Evolutionary conservation across 176 grass and related monocot genomes (phyloP).

Genomic region (Leersia perrieri): DNA sequence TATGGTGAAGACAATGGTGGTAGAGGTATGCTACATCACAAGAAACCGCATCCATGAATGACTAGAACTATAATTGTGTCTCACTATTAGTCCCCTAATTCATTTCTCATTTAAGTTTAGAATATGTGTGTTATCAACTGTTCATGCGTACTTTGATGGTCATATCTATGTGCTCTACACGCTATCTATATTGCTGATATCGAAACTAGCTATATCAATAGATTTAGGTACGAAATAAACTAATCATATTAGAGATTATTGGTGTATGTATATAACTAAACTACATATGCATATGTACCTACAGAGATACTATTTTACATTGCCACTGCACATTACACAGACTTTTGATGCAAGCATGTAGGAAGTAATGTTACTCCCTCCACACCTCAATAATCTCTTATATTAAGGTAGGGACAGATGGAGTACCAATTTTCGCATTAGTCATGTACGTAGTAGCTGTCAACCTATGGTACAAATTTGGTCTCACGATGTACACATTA

Average conservation of each 20-base stretch:
- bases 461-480: too few species aligned
- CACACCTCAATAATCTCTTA: too few species aligned
- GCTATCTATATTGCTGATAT: not conserved
- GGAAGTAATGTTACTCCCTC: not conserved
- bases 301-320: not conserved
- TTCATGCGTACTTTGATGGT: not conserved
- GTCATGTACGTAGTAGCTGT: too few species aligned
- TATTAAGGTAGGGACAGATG: too few species aligned
- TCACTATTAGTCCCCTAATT: not conserved
- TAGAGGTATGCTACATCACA: not conserved
- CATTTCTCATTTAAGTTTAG: not conserved
- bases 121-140: not conserved
- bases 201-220: not conserved
- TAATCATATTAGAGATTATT: not conserved
- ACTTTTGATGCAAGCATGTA: not conserved
- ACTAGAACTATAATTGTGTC: not conserved
- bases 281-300: not conserved
- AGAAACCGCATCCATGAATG: not conserved
- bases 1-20: constrained; percentile 49
- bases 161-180: not conserved
- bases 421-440: not conserved
- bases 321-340: not conserved
- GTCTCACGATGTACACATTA: too few species aligned
- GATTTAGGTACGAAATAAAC: not conserved
- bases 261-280: not conserved